These are phyloP conservation scores for Chytriomyces sp. DNA, from an alignment of 192 early-diverging fungal species.

Conservation along the genomic window DNA sequence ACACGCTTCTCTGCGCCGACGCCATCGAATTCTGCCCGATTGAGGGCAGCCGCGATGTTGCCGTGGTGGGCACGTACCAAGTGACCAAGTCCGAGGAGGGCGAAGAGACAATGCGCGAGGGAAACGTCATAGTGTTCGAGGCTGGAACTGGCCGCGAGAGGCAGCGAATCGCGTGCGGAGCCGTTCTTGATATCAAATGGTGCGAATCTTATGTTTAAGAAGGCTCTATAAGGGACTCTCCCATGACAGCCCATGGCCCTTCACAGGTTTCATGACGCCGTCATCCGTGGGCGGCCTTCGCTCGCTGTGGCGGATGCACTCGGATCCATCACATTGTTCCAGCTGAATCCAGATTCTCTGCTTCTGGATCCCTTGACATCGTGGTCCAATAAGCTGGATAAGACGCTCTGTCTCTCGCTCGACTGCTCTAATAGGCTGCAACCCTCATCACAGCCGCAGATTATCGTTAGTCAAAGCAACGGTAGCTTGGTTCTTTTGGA, in stretches of 20 bases:
- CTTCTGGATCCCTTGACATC: background rate
- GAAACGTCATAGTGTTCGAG: conserved; percentile 68
- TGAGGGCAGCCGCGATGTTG: conserved; percentile 7
- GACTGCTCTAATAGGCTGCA: conserved; percentile 83
- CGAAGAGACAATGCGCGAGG: conserved; percentile 55
- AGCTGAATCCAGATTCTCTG: conserved; percentile 9
- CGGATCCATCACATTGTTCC: conserved; percentile 29
- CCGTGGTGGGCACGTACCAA: conserved; percentile 59
- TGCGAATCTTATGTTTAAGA: conserved; percentile 9
- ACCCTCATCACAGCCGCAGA: conserved; percentile 10
- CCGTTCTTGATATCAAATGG: conserved; percentile 59
- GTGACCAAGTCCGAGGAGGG: conserved; percentile 29
- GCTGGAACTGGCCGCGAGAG: background rate
- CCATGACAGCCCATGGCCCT: background rate
- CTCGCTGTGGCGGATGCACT: conserved; percentile 37
- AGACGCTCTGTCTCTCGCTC: conserved; percentile 78
- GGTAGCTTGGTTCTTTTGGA: conserved; percentile 65
- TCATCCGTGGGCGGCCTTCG: background rate
- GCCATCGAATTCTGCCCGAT: conserved; percentile 57
- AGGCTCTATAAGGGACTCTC: background rate
- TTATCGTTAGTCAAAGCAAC: conserved; percentile 78
- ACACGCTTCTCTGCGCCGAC: conserved; percentile 58
- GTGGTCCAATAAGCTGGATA: conserved; percentile 41
- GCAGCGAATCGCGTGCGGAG: conserved; percentile 22
- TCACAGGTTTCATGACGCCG: background rate